phyloP scores from a whole-genome alignment of 805 yeast genomes.

The Candida tammaniensis region DNA sequence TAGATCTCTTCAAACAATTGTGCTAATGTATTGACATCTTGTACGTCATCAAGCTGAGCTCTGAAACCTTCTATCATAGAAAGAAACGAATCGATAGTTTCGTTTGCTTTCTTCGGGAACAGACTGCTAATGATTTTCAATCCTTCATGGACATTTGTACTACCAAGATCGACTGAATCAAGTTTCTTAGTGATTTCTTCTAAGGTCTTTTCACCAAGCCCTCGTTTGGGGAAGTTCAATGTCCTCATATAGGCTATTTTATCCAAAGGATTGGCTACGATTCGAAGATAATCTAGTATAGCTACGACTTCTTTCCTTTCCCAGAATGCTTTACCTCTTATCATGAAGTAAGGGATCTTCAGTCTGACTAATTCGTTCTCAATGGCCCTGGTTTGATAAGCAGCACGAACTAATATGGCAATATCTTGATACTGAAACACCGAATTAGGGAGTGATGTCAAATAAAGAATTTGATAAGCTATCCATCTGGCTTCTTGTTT shows the following conservation, averaged over 20 bases:
- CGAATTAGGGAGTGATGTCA: slow-evolving; percentile 42
- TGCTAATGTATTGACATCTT: slow-evolving; percentile 2
- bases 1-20: slow-evolving; percentile 16
- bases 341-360: slow-evolving; percentile 62
- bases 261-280: slow-evolving; percentile 58
- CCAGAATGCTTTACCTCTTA: slow-evolving; percentile 80
- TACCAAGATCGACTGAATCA: slow-evolving; percentile 7
- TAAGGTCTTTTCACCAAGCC: slow-evolving; percentile 60
- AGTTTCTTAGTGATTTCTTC: slow-evolving; percentile 21
- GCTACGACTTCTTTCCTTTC: slow-evolving; percentile 65
- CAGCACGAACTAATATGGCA: slow-evolving; percentile 68
- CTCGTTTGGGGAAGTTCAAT: slow-evolving; percentile 59
- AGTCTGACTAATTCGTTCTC: slow-evolving; percentile 59
- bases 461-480: slow-evolving; percentile 49
- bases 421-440: slow-evolving; percentile 56
- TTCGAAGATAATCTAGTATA: slow-evolving; percentile 63
- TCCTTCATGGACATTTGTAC: slow-evolving; percentile 13
- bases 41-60: slow-evolving; percentile 8
- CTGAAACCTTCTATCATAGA: slow-evolving; percentile 22
- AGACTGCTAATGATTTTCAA: slow-evolving; percentile 1
- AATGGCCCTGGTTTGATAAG: slow-evolving; percentile 56
- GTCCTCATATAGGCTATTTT: slow-evolving; percentile 56
- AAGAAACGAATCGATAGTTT: slow-evolving; percentile 18
- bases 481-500: slow-evolving; percentile 59
- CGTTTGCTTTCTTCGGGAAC: not conserved